A percentile compares a stretch with the other conserved stretches of the same genome.
Conservation (phyloP, 495 filamentous ascomycete species). For the Pyrenopolyporus hunteri region DNA sequence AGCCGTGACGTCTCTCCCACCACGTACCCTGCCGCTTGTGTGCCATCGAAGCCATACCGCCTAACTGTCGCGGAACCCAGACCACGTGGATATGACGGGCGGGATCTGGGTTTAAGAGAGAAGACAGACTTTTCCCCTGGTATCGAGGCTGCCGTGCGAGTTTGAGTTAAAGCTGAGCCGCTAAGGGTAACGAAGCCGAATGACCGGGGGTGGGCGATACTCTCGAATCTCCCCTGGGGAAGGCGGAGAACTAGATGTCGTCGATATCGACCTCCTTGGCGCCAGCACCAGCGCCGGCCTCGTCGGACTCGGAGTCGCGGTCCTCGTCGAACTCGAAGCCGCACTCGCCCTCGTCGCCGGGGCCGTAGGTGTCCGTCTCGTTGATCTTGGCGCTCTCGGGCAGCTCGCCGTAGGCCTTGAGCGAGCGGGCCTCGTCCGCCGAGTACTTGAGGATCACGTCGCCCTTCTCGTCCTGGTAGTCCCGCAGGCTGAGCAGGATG, state of each 20-base stretch:
- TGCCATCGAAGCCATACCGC: constrained; percentile 30
- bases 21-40: constrained; percentile 42
- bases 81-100: not conserved
- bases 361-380: constrained; percentile 91
- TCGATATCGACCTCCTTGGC: constrained; percentile 74
- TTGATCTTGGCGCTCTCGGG: constrained; percentile 99
- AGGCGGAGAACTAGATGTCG: constrained; percentile 62
- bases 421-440: constrained; percentile 91
- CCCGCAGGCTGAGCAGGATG: constrained; percentile 93
- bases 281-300: constrained; percentile 62
- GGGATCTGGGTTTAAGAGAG: constrained; percentile 61
- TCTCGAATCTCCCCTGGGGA: constrained; percentile 7
- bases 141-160: not conserved
- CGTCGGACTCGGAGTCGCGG: constrained; percentile 72
- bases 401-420: constrained; percentile 91
- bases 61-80: constrained; percentile 57
- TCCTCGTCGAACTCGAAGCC: constrained; percentile 90
- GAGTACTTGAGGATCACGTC: constrained; percentile 99
- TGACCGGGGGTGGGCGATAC: constrained; percentile 60
- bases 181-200: no score
- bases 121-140: constrained; percentile 59
- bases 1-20: constrained; percentile 59
- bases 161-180: constrained; percentile 1
- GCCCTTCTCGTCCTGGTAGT: constrained; percentile 99
- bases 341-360: constrained; percentile 75